phyloP scores from a whole-genome alignment of 164 flowering plant genomes.

The Warburgia ugandensis region DNA sequence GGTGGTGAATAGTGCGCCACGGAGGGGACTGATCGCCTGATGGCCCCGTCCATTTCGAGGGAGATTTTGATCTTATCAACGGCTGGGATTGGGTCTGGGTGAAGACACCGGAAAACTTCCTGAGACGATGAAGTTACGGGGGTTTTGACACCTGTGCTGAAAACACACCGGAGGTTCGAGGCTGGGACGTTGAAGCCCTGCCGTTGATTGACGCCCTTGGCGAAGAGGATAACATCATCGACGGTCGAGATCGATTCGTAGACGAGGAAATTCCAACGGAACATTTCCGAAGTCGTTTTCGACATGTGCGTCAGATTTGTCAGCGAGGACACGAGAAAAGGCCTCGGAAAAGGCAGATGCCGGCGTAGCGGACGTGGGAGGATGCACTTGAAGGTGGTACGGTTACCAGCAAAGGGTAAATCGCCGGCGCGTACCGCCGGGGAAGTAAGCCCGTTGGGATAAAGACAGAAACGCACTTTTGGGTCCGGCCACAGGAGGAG shows the following conservation, averaged over 20 bases:
- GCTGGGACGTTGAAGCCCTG: conserved; percentile 46
- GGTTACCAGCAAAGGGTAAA: conserved; percentile 23
- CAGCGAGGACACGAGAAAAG: conserved; percentile 23
- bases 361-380: conserved; percentile 49
- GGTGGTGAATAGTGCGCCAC: conserved; percentile 47
- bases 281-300: conserved; percentile 22
- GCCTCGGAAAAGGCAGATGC: conserved; percentile 30
- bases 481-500: conserved; percentile 14
- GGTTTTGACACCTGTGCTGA: conserved; percentile 32
- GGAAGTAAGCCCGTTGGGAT: conserved; percentile 41
- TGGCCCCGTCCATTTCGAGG: conserved; percentile 22
- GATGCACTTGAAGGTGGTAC: conserved; percentile 37
- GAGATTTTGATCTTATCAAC: conserved; percentile 25
- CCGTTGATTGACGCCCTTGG: conserved; percentile 60
- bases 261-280: conserved; percentile 45
- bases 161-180: conserved; percentile 48
- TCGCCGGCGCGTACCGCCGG: conserved; percentile 42
- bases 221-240: conserved; percentile 68
- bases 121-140: conserved; percentile 55
- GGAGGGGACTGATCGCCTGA: conserved; percentile 32
- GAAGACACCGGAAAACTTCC: conserved; percentile 75
- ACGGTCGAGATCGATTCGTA: conserved; percentile 69
- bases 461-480: conserved; percentile 35
- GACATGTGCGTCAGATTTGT: neutral
- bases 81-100: conserved; percentile 25